Evolutionary conservation across 2,329 filamentous ascomycete species (phyloP), one percentile per base, ranked within the genome.

Genomic region (Neofusicoccum laricinum): DNA sequence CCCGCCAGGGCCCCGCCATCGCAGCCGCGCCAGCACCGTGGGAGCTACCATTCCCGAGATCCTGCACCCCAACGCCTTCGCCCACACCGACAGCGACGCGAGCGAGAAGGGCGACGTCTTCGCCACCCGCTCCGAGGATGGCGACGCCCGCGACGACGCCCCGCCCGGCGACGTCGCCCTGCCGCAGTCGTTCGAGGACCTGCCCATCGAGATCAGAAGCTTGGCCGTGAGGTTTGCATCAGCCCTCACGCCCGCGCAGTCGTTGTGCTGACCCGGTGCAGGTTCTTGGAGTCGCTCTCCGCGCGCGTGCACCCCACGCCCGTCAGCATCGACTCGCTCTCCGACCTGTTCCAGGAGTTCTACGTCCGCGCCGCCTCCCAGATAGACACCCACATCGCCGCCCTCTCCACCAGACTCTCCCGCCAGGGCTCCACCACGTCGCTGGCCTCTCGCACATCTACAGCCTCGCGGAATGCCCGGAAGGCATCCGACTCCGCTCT

Each of bases 261-360:
- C 25, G 3, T 4, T n/a, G 41, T 53, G 55, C 48, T 58, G 65
- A 57, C 55, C 59, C 40, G 51, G 69, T 64, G 70, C 70, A 95
- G 92, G 73, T 99, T 99, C 74, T 89, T 98, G 72, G 92, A 97
- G 67, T 94, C 92, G 6, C 81, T 99, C 30, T 90, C 88, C 53
- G 92, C 92, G 70, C 97, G 91, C 81, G 89, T 96, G 36, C 91
- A 97, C 72, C 86, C 91, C 2, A 88, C 88, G 4, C 95, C 95
- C 4, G 89, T 95, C 0, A 91, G 86, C 50, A 90, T 96, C 72
- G 92, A 96, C 53, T 89, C 86, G 67, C 84, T 98, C 15, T 90
- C 93, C 8, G 85, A 86, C n/a, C 84, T 95, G 61, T 98, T 98
- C 74, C 95, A 99, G 77, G 92, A 96, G 64, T 99, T 98, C 76